Percentiles rank a stretch among this genome's conserved stretches.
These are phyloP conservation scores for Apiospora saccharicola DNA, from an alignment of 2,329 filamentous ascomycete genomes.

Conservation along the genomic window DNA sequence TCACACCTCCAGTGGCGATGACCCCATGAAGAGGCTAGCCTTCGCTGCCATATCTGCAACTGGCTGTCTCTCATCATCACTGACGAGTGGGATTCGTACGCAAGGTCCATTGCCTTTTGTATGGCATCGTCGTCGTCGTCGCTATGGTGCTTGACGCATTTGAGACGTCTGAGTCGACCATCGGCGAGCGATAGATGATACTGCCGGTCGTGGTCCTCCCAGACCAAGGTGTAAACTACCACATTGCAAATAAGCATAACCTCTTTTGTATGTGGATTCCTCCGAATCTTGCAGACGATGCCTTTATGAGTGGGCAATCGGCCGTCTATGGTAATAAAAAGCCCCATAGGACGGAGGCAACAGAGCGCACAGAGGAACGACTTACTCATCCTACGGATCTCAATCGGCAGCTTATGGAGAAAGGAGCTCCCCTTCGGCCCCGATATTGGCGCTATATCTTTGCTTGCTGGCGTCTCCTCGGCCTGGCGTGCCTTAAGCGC, in stretches of 20 bases:
- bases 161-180: not conserved
- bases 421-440: conserved; percentile 24
- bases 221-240: conserved; percentile 20
- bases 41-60: conserved; percentile 39
- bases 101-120: not conserved
- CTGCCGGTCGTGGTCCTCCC: not conserved
- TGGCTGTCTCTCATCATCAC: conserved; percentile 26
- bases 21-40: conserved; percentile 41
- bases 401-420: conserved; percentile 23
- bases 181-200: conserved; percentile 21
- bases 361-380: not conserved
- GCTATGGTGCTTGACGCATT: conserved; percentile 23
- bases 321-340: not conserved
- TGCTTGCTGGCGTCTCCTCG: not conserved
- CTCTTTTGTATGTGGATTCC: not conserved
- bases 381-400: conserved; percentile 24
- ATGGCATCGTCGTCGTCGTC: conserved; percentile 10
- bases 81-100: not conserved
- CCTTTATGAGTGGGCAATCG: not conserved
- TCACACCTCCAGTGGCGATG: conserved; percentile 44
- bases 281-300: not conserved
- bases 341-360: not conserved
- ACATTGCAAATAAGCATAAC: not conserved
- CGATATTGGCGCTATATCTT: conserved; percentile 29
- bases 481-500: not conserved